Evolutionary conservation across 305 asterid genomes (phyloP).

Genomic region (Plantago lanceolata): DNA sequence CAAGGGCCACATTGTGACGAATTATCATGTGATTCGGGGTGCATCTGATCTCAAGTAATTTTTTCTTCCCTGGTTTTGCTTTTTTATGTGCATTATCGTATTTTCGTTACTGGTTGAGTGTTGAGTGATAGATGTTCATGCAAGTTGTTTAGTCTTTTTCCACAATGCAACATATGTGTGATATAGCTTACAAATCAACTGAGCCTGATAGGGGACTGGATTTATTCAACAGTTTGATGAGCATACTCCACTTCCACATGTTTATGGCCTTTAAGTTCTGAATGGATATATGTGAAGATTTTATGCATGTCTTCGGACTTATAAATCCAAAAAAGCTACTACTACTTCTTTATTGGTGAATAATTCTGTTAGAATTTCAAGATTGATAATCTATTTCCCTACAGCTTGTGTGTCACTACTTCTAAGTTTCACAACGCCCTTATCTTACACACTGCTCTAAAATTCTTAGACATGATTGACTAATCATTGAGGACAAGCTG

Average conservation of each 20-base stretch:
- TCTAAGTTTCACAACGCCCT: too few species aligned
- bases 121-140: neutral
- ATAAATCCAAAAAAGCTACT: neutral
- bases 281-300: neutral
- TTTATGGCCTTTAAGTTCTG: neutral
- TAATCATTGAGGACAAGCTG: neutral
- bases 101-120: neutral
- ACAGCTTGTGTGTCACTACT: too few species aligned
- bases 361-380: too few species aligned
- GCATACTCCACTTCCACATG: neutral
- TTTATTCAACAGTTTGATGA: neutral
- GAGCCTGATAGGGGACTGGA: neutral
- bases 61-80: neutral
- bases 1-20: conserved; percentile 80
- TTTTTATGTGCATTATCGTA: too few species aligned
- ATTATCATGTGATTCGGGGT: conserved; percentile 95
- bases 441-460: neutral
- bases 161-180: too few species aligned
- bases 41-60: conserved; percentile 91
- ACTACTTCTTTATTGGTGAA: neutral
- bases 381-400: too few species aligned
- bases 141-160: neutral
- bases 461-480: conserved; percentile 8
- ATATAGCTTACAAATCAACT: neutral
- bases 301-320: neutral